Percentiles rank a stretch among this genome's conserved stretches.
phyloP scores from a whole-genome alignment of 1,284 basidiomycete species.

The Fomitiporia mediterranea region DNA sequence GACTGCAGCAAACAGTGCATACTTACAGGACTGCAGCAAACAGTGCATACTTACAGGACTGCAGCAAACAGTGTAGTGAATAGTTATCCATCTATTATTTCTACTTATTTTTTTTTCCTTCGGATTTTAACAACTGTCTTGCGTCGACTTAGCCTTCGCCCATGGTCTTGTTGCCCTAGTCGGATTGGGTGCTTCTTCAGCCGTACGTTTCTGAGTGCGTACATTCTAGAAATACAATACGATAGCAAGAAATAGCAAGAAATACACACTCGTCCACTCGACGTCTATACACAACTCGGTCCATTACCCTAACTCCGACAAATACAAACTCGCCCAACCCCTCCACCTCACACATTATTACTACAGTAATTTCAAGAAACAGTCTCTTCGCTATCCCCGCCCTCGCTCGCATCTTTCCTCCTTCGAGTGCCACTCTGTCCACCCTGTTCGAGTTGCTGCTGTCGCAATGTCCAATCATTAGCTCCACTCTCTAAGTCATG shows the following conservation, averaged over 20 bases:
- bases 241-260: constrained; percentile 3
- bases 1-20: no score
- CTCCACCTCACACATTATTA: not conserved
- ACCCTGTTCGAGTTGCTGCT: not conserved
- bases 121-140: no score
- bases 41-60: no score
- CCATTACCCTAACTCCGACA: not conserved
- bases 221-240: constrained; percentile 4
- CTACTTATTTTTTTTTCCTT: no score
- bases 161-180: no score
- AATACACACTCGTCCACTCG: not conserved
- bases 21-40: no score
- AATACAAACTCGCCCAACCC: not conserved
- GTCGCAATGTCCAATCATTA: not conserved
- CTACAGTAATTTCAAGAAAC: not conserved
- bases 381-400: not conserved
- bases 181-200: no score
- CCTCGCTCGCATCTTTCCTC: not conserved
- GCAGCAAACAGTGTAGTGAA: no score
- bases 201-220: no score
- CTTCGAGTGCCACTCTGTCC: not conserved
- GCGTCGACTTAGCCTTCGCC: no score
- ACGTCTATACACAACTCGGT: not conserved
- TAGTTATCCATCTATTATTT: no score
- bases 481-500: not conserved